Conservation (phyloP, 1,284 basidiomycete genomes). For the Puccinia hordei region DNA sequence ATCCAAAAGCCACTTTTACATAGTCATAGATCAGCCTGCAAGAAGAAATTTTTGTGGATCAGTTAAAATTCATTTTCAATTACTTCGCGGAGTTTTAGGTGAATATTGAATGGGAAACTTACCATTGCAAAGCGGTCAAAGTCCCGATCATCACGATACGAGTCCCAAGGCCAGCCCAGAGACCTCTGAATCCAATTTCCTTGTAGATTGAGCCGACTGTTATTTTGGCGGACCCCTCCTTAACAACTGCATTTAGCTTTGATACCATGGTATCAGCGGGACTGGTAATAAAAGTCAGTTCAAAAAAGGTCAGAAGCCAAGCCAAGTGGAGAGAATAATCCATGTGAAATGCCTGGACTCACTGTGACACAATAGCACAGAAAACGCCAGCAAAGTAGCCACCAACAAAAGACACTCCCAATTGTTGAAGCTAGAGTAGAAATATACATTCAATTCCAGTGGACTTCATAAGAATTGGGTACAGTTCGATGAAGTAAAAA, state of each 20-base stretch:
- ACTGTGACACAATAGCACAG: slow-evolving; percentile 58
- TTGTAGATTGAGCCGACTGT: slow-evolving; percentile 57
- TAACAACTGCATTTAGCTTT: slow-evolving; percentile 57
- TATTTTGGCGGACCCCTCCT: slow-evolving; percentile 56
- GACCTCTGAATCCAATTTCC: slow-evolving; percentile 57
- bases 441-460: not conserved
- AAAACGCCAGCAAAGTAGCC: slow-evolving; percentile 59
- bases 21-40: slow-evolving; percentile 57
- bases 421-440: slow-evolving; percentile 55
- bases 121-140: slow-evolving; percentile 58
- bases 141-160: slow-evolving; percentile 57
- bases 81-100: too few species aligned
- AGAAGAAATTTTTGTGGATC: not conserved
- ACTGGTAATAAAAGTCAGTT: slow-evolving; percentile 49
- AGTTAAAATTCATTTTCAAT: too few species aligned
- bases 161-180: slow-evolving; percentile 58
- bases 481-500: not conserved
- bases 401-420: slow-evolving; percentile 55
- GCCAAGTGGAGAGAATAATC: not conserved
- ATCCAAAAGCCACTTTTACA: slow-evolving; percentile 54
- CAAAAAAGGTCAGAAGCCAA: not conserved
- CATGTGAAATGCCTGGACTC: not conserved
- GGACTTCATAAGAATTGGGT: too few species aligned
- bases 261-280: slow-evolving; percentile 59
- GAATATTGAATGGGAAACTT: not conserved